Evolutionary conservation across 176 grass and related monocot species (phyloP), one percentile per base, ranked within the genome.

Genomic region (Dendrocalamus sinicus): DNA sequence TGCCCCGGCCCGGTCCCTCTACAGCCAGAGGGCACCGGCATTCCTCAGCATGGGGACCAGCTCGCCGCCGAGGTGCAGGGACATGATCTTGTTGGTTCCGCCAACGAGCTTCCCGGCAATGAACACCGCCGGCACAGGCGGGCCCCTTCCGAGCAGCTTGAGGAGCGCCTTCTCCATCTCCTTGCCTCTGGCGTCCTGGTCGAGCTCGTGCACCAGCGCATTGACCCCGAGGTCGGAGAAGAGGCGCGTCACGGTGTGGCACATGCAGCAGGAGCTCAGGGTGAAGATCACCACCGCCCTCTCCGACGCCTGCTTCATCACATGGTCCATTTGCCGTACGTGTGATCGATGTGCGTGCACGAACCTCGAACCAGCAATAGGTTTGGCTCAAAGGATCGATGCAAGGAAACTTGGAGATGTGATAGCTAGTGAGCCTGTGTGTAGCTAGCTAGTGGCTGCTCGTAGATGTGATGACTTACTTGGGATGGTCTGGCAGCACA

Each of bases 211-310:
- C 65, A 94, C 74, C 41, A 75, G 52, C 4, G 80, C 88, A 48
- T 88, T 92, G 13, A 97, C 92, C 1, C 88, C 75, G 20, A 94
- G 86, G 9, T 93, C 90, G 22, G 48, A 53, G 65, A 97, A 83
- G n/a, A 97, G 90, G 40, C 85, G 82, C 64, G 90, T 94, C 77
- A 97, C 57, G 1, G 92, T 91, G 84, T 94, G 92, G 88, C 88
- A 92, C 95, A 97, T 97, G 90, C 84, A 94, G 78, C 90, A 89
- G 8, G 86, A 86, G 78, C 90, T 97, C 78, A 77, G 48, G 57
- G 90, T 97, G 90, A 97, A 94, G 50, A 97, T 58, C 13, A 93
- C 92, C 63, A 97, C 90, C 9, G 95, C 88, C 0, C 92, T 77
- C 86, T 92, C 88, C 50, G 92, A 84, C 54, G 84, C 89, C 20